phyloP scores from a whole-genome alignment of 495 filamentous ascomycete species.

The Hypoxylon lenormandii region DNA sequence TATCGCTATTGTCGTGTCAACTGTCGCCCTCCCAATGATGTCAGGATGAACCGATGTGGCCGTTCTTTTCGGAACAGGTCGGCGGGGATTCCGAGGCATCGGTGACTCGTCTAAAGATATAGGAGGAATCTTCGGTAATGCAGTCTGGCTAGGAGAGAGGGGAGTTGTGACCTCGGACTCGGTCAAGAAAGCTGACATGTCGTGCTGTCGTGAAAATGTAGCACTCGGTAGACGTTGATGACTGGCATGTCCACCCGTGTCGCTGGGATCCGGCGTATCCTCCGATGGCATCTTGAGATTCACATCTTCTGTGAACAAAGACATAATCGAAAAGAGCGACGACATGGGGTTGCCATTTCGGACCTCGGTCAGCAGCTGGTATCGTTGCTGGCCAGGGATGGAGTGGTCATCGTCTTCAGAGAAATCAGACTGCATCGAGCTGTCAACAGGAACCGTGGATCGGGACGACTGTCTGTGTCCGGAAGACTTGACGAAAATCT shows the following conservation, averaged over 20 bases:
- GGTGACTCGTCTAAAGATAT: conserved; percentile 73
- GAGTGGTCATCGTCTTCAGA: conserved; percentile 74
- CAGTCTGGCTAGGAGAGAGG: conserved; percentile 30
- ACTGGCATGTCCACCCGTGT: conserved; percentile 18
- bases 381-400: conserved; percentile 72
- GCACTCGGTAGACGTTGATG: conserved; percentile 60
- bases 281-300: conserved; percentile 67
- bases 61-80: conserved; percentile 50
- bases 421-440: conserved; percentile 59
- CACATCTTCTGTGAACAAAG: conserved; percentile 94
- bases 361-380: conserved; percentile 95
- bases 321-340: conserved; percentile 95
- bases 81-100: conserved; percentile 40
- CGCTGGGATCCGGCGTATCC: conserved; percentile 26
- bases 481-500: conserved; percentile 96
- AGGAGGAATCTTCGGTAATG: conserved; percentile 70
- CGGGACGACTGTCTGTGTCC: conserved; percentile 63
- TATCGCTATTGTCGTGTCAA: conserved; percentile 97
- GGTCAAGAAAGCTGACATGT: conserved; percentile 44
- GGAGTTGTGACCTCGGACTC: conserved; percentile 40
- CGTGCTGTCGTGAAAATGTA: conserved; percentile 59
- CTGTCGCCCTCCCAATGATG: conserved; percentile 94
- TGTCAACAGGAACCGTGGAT: conserved; percentile 33
- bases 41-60: conserved; percentile 91
- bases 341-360: conserved; percentile 99